Evolutionary conservation across 169 alveolate genomes (phyloP).

Genomic region (Eimeria maxima): DNA sequence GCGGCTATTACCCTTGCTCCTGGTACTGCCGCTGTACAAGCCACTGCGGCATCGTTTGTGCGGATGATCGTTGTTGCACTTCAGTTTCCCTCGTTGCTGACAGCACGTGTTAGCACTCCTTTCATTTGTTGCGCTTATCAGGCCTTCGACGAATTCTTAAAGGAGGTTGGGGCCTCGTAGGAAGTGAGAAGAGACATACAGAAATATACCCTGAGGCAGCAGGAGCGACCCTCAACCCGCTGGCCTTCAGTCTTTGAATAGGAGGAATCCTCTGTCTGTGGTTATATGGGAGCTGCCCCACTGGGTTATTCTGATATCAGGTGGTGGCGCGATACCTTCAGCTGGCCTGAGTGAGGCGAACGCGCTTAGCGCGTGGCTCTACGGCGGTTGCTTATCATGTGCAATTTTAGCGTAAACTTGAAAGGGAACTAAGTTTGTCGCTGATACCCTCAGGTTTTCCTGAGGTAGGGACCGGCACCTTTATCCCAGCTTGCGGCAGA

Average conservation of each 20-base stretch:
- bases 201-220: background rate
- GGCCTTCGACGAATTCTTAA: constrained; percentile 71
- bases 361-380: background rate
- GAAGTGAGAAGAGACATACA: background rate
- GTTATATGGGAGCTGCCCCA: background rate
- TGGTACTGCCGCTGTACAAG: background rate
- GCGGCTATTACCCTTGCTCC: background rate
- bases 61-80: background rate
- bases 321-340: background rate
- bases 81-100: background rate
- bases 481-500: background rate
- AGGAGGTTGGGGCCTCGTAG: constrained; percentile 73
- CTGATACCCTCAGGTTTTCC: background rate
- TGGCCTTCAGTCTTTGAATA: background rate
- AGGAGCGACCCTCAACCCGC: background rate
- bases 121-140: background rate
- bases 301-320: background rate
- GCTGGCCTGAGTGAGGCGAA: background rate
- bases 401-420: background rate
- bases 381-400: background rate
- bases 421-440: constrained; percentile 1
- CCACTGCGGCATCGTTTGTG: background rate
- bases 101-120: background rate
- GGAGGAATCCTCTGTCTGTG: background rate
- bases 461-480: background rate